Conservation (phyloP, 345 rosid genomes). For the Hypericum perforatum region DNA sequence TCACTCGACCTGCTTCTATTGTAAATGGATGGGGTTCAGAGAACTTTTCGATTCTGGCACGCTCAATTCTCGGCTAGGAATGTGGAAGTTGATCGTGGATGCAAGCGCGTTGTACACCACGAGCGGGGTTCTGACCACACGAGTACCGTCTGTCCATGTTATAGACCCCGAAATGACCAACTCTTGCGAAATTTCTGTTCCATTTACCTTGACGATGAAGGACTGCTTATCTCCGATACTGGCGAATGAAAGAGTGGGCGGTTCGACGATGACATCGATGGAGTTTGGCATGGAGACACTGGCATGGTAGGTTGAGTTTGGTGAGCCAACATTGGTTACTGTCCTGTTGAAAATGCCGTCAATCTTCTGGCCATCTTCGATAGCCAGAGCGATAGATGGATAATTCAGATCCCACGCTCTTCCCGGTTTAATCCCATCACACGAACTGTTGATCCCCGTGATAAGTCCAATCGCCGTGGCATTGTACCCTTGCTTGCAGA, state of each 20-base stretch:
- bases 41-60: too few relatives aligned
- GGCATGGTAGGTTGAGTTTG: constrained; percentile 26
- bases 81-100: too few relatives aligned
- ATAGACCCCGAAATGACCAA: constrained; percentile 23
- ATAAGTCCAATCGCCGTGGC: constrained; percentile 15
- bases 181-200: constrained; percentile 20
- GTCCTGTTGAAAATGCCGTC: constrained; percentile 24
- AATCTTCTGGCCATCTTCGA: constrained; percentile 24
- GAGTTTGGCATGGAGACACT: constrained; percentile 8
- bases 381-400: constrained; percentile 29
- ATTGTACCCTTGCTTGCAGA: constrained; percentile 38
- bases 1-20: too few relatives aligned
- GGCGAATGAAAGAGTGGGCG: constrained; percentile 22
- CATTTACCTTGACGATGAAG: constrained; percentile 17
- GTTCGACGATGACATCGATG: constrained; percentile 20
- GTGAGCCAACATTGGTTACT: constrained; percentile 37
- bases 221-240: constrained; percentile 20
- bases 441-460: constrained; percentile 23
- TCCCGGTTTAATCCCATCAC: constrained; percentile 16
- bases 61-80: too few relatives aligned
- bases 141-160: constrained; percentile 21
- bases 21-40: too few relatives aligned
- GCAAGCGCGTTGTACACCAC: neutral
- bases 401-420: constrained; percentile 39
- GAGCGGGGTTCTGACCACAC: constrained; percentile 15